Evolutionary conservation across 202 grass and related monocot species (phyloP).

Genomic region (Elaeis oleifera): DNA sequence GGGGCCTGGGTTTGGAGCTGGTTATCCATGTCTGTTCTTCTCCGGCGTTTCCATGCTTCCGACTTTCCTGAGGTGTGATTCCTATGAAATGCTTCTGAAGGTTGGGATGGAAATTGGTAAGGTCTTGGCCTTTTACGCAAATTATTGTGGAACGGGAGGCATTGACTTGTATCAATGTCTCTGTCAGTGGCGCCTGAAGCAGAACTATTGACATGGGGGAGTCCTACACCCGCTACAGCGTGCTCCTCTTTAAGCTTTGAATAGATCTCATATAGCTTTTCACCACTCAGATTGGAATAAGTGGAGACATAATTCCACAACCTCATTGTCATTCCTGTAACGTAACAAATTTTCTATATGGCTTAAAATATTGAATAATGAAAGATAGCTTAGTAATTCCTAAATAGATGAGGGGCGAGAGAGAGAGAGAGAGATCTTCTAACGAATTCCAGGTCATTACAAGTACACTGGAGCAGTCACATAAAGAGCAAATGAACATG

Average conservation of each 20-base stretch:
- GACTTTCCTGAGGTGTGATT: constrained; percentile 60
- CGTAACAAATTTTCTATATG: not conserved
- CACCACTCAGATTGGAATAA: constrained; percentile 90
- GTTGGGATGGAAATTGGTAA: constrained; percentile 39
- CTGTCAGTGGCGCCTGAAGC: constrained; percentile 23
- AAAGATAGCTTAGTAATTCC: no score
- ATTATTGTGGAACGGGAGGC: constrained; percentile 51
- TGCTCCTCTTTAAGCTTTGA: constrained; percentile 86
- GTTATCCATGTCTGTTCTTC: constrained; percentile 55
- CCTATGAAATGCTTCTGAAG: constrained; percentile 44
- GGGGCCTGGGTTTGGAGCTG: constrained; percentile 35
- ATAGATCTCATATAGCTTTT: constrained; percentile 78
- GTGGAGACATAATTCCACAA: constrained; percentile 99
- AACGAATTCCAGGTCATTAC: no score
- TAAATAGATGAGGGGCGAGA: no score
- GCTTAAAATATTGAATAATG: no score
- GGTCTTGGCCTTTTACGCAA: constrained; percentile 42
- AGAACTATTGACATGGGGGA: constrained; percentile 62
- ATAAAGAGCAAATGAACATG: no score
- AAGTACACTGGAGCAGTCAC: no score
- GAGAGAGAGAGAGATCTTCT: no score
- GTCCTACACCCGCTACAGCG: constrained; percentile 63
- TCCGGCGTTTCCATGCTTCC: constrained; percentile 84
- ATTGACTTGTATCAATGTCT: constrained; percentile 44
- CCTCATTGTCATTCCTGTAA: constrained; percentile 81